phyloP scores from a whole-genome alignment of 768 basidiomycete species.

The Mycena indigotica region DNA sequence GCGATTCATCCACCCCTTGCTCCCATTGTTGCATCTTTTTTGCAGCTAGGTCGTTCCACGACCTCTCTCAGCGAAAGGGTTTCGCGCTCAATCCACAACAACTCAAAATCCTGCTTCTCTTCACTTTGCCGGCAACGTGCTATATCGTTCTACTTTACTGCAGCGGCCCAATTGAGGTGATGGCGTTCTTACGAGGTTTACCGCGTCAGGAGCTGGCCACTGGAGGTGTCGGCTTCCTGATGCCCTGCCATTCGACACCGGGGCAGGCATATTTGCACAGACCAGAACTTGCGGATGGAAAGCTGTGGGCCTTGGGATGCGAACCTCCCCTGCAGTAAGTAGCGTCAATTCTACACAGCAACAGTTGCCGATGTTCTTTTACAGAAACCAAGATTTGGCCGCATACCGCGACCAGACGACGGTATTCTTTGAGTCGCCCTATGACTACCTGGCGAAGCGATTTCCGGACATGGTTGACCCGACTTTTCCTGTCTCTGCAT shows the following conservation, averaged over 20 bases:
- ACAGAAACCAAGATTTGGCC: conserved; percentile 51
- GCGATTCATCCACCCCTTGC: conserved; percentile 91
- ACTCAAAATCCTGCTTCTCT: conserved; percentile 47
- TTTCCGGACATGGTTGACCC: conserved; percentile 69
- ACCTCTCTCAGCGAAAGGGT: conserved; percentile 35
- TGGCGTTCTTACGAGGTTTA: conserved; percentile 64
- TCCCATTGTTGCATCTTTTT: conserved; percentile 84
- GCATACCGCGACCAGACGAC: conserved; percentile 80
- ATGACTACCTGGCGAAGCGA: conserved; percentile 59
- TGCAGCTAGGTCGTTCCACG: conserved; percentile 70
- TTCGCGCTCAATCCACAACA: conserved; percentile 36
- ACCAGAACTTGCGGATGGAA: conserved; percentile 56
- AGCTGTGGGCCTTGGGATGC: conserved; percentile 86
- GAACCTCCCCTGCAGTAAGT: conserved; percentile 88
- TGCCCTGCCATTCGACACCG: conserved; percentile 97
- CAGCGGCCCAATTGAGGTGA: conserved; percentile 75
- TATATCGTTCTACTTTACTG: conserved; percentile 80
- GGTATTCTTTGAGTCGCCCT: conserved; percentile 76
- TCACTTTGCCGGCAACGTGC: conserved; percentile 61
- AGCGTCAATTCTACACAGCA: neutral
- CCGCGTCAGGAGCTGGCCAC: conserved; percentile 47
- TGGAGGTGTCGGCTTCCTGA: conserved; percentile 72
- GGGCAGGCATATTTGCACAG: conserved; percentile 88
- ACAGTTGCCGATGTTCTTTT: conserved; percentile 5
- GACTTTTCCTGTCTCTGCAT: conserved; percentile 64